Evolutionary conservation across 2,329 filamentous ascomycete genomes (phyloP), one percentile per base, ranked within the genome.

Genomic region (Dactylellina parvicollis): DNA sequence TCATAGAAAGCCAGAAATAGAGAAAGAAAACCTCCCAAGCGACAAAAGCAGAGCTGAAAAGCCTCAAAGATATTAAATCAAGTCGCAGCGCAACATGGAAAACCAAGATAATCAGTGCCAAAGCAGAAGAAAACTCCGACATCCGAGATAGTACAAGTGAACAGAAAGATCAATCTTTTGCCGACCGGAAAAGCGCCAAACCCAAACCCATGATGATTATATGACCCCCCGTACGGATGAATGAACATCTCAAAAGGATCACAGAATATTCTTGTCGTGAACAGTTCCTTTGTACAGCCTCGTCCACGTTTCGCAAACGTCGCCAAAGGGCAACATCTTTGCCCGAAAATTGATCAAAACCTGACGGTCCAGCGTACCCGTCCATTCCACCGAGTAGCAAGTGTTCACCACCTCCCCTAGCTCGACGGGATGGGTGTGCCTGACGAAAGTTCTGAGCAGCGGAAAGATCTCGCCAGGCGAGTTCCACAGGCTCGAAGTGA

Each of bases 221-320:
- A 44, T 20, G 30, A 34, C 14, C 30, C 30, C 30, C 5, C 34
- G 4, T 14, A 38, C 4, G 22, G 40, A 44, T n/a, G 12, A 24
- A 18, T 44, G 12, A 44, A 4, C 16, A 16, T 22, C 40, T 10
- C n/a, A 44, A 9, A 49, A 14, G n/a, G 1, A 54, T 44, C 24
- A 64, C 32, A 62, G 16, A 14, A 71, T 71, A 32, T 71, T 71
- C 66, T 71, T 71, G 26, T 71, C 66, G 16, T 71, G 66, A 20
- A 59, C 20, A 26, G 66, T 71, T 3, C 66, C 66, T 32, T 71
- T 71, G 24, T 71, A 71, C 34, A 71, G 30, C 34, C 66, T 71
- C 32, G 57, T 59, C 66, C 66, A 71, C 4, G 66, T 71, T 49
- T 71, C 66, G 24, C 57, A 71, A 50, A 71, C 66, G 26, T 71